A percentile compares a stretch with the other conserved stretches of the same genome.
Evolutionary conservation across 2,329 filamentous ascomycete species (phyloP).

Genomic region (Ceratocystiopsis minuta): DNA sequence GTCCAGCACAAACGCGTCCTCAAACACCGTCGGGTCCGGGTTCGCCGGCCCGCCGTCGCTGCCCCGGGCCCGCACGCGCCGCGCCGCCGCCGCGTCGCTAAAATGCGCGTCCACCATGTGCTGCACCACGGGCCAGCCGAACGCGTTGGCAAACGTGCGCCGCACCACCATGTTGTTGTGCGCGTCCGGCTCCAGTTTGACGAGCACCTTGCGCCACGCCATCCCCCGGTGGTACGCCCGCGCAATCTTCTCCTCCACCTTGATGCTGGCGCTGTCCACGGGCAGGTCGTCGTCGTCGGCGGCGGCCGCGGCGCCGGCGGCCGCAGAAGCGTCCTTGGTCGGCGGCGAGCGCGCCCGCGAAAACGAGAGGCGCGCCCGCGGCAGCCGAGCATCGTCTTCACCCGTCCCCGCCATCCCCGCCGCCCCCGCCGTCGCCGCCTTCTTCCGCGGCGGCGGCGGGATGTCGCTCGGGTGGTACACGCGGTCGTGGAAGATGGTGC

Average conservation of each 20-base stretch:
- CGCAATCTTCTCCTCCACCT: constrained; percentile 94
- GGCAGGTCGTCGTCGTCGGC: constrained; percentile 20
- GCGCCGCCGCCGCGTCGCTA: constrained; percentile 50
- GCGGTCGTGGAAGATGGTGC: constrained; percentile 92
- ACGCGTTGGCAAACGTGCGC: constrained; percentile 91
- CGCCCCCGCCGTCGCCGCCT: constrained; percentile 19
- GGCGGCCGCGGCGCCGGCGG: too few species aligned
- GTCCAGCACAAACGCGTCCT: constrained; percentile 71
- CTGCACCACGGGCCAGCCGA: constrained; percentile 92
- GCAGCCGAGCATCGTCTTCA: neutral
- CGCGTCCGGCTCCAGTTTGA: constrained; percentile 86
- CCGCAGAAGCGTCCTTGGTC: too few species aligned
- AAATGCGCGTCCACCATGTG: constrained; percentile 94
- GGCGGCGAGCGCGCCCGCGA: too few species aligned
- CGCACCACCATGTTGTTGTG: constrained; percentile 98
- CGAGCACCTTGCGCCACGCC: constrained; percentile 91
- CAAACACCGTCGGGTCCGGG: constrained; percentile 75
- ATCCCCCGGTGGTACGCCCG: constrained; percentile 83
- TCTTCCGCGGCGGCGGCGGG: constrained; percentile 55
- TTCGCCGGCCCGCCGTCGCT: constrained; percentile 20
- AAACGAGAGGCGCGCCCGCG: too few species aligned
- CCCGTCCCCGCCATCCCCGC: constrained; percentile 4
- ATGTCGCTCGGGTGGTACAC: constrained; percentile 91
- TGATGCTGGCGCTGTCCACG: constrained; percentile 51
- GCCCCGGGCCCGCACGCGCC: too few species aligned